These are phyloP conservation scores for Thielaviopsis ethacetica DNA, from an alignment of 2,329 filamentous ascomycete genomes.

Conservation along the genomic window DNA sequence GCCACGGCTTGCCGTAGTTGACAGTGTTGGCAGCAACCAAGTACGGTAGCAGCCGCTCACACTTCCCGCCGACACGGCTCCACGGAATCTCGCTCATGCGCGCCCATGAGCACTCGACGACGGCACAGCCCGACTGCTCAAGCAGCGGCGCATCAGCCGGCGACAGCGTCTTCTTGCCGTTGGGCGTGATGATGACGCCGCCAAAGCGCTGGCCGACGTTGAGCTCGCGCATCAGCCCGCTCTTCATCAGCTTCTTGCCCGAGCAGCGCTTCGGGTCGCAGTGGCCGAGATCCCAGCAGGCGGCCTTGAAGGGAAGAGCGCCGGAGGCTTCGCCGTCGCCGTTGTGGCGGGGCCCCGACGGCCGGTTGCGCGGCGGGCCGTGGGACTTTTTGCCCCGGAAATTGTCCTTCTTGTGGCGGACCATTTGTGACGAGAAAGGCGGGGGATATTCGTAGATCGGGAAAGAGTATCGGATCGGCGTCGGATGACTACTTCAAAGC, in stretches of 20 bases:
- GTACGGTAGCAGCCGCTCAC: conserved; percentile 80
- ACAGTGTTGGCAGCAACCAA: conserved; percentile 92
- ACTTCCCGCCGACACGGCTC: conserved; percentile 79
- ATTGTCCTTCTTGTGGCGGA: conserved; percentile 89
- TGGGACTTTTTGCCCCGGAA: conserved; percentile 59
- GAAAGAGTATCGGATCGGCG: not conserved
- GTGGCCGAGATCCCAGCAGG: conserved; percentile 95
- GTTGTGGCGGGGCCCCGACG: conserved; percentile 23
- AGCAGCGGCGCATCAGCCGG: conserved; percentile 69
- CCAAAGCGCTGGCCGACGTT: conserved; percentile 81
- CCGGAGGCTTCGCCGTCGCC: conserved; percentile 23
- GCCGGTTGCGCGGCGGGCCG: conserved; percentile 38
- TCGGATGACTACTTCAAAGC: not conserved
- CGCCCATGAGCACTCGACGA: conserved; percentile 96
- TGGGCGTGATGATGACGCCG: conserved; percentile 87
- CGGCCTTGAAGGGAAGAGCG: conserved; percentile 60
- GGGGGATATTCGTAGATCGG: not conserved
- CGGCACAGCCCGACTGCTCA: conserved; percentile 79
- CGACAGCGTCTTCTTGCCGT: conserved; percentile 72
- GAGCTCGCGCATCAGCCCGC: conserved; percentile 85
- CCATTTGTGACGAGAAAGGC: conserved; percentile 40
- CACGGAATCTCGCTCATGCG: conserved; percentile 83
- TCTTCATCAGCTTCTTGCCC: conserved; percentile 81
- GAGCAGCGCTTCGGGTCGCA: conserved; percentile 96
- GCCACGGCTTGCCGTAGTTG: conserved; percentile 93